These are phyloP conservation scores for Aspergillus luchuensis DNA, from an alignment of 2,329 filamentous ascomycete genomes.

Conservation along the genomic window DNA sequence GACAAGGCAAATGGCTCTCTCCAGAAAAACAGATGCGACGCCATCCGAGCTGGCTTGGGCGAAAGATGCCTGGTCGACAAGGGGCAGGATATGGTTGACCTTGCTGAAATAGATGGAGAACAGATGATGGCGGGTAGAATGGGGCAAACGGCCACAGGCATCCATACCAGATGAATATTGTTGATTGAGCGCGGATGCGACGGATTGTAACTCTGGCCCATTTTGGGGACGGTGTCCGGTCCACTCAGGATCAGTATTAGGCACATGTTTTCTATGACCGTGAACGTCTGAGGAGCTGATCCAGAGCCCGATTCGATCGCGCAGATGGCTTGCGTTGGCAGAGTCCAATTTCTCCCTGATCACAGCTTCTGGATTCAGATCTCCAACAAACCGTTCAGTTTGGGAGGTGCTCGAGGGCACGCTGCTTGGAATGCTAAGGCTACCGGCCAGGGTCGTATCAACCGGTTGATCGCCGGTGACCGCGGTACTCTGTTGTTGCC, in stretches of 20 bases:
- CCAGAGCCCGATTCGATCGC: conserved; percentile 38
- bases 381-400: conserved; percentile 42
- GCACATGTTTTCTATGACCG: conserved; percentile 6
- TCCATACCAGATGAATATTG: conserved; percentile 28
- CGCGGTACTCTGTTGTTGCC: background rate
- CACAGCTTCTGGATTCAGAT: conserved; percentile 45
- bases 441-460: background rate
- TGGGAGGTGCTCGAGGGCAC: conserved; percentile 4
- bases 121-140: conserved; percentile 34
- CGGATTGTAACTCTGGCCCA: conserved; percentile 9
- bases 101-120: conserved; percentile 40
- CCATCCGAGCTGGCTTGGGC: conserved; percentile 28
- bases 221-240: conserved; percentile 3
- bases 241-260: background rate
- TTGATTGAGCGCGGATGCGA: conserved; percentile 26
- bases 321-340: conserved; percentile 25
- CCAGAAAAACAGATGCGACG: conserved; percentile 37
- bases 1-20: conserved; percentile 44
- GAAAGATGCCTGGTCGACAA: conserved; percentile 36
- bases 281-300: conserved; percentile 28
- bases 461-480: too few relatives aligned
- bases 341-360: conserved; percentile 37
- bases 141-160: conserved; percentile 35
- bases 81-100: conserved; percentile 42
- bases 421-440: background rate